Conservation (phyloP, 2,329 filamentous ascomycete genomes). For the Botrytis tulipae region DNA sequence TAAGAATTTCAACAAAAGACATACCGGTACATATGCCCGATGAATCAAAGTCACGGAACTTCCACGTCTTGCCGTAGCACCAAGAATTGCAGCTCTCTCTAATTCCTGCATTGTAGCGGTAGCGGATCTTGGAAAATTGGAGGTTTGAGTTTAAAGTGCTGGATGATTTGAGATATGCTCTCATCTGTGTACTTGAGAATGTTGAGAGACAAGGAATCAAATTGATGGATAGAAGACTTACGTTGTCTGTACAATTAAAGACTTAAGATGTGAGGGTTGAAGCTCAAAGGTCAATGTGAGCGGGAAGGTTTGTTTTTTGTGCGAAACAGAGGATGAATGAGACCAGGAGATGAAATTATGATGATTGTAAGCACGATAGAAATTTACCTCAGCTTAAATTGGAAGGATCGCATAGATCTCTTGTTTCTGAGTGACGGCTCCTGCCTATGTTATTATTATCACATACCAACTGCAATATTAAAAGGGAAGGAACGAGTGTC, state of each 20-base stretch:
- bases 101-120: background rate
- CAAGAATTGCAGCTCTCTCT: background rate
- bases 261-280: background rate
- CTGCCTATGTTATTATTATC: background rate
- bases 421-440: background rate
- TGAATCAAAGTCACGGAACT: background rate
- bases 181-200: background rate
- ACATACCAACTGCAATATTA: fast-evolving
- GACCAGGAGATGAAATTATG: background rate
- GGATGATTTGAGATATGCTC: background rate
- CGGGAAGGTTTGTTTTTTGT: background rate
- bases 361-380: background rate
- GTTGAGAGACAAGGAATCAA: background rate
- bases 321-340: background rate
- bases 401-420: background rate
- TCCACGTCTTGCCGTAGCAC: background rate
- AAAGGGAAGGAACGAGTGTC: background rate
- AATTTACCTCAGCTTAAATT: background rate
- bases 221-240: background rate
- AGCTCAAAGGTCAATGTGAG: background rate
- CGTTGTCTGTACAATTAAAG: background rate
- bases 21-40: background rate
- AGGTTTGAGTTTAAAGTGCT: background rate
- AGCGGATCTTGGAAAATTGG: background rate
- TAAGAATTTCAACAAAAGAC: background rate